Percentiles rank a stretch among this genome's conserved stretches.
phyloP scores from a whole-genome alignment of 441 rosid genomes.

The Metrosideros polymorpha region DNA sequence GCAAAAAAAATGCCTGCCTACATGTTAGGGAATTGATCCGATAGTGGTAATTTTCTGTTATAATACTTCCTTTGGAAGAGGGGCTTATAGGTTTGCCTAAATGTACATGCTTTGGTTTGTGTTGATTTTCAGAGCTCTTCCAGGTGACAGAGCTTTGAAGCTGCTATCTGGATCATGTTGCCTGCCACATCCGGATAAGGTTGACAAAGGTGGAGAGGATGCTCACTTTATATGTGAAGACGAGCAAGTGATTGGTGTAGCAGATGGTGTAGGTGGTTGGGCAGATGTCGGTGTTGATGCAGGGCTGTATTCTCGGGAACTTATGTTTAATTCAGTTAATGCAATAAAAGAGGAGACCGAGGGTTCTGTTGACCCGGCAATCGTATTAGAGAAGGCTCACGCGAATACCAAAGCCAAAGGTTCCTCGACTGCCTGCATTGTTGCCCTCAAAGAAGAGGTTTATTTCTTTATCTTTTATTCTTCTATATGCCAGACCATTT shows the following conservation, averaged over 20 bases:
- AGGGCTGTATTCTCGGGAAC: slow-evolving; percentile 50
- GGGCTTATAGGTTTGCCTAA: background rate
- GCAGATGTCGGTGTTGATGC: slow-evolving; percentile 67
- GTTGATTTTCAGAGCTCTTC: slow-evolving; percentile 17
- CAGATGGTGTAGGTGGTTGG: slow-evolving; percentile 87
- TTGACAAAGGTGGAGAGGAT: slow-evolving; percentile 65
- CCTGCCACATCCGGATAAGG: slow-evolving; percentile 64
- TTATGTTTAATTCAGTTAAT: slow-evolving; percentile 45
- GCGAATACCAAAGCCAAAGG: slow-evolving; percentile 45
- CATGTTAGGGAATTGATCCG: background rate
- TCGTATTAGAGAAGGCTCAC: slow-evolving; percentile 62
- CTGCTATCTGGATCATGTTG: slow-evolving; percentile 53
- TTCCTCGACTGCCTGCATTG: slow-evolving; percentile 69
- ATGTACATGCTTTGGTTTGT: background rate
- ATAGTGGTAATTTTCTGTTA: background rate
- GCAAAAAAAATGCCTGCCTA: background rate
- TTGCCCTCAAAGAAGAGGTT: slow-evolving; percentile 50
- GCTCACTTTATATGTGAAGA: slow-evolving; percentile 58
- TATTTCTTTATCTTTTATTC: background rate
- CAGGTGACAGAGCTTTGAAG: slow-evolving; percentile 28
- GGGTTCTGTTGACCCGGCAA: slow-evolving; percentile 35
- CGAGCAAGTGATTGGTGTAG: slow-evolving; percentile 61
- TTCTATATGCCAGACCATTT: background rate
- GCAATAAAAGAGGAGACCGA: slow-evolving; percentile 46
- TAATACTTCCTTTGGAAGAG: background rate